A percentile compares a stretch with the other conserved stretches of the same genome.
These are phyloP conservation scores for Picea abies DNA, from an alignment of 83 land plant species.

Conservation along the genomic window DNA sequence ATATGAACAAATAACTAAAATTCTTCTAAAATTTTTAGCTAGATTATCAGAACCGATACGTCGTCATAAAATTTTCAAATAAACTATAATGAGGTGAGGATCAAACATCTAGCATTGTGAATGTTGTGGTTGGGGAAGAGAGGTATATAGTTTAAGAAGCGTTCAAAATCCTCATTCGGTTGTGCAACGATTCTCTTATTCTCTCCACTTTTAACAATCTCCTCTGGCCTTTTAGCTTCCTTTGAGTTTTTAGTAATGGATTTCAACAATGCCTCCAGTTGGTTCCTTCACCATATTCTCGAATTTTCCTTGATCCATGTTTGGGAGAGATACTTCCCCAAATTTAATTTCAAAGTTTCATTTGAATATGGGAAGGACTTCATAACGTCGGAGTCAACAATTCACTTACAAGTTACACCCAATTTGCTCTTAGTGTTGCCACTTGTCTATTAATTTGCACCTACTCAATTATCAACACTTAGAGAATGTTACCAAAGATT, in stretches of 20 bases:
- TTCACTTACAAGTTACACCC: too few species aligned
- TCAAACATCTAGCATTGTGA: conserved; percentile 11
- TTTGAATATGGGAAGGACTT: too few species aligned
- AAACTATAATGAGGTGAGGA: not conserved
- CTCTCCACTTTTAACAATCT: not conserved
- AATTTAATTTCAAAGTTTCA: too few species aligned
- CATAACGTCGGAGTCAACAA: too few species aligned
- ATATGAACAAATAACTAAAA: not conserved
- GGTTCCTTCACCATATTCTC: not conserved
- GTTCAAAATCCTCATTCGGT: conserved; percentile 14
- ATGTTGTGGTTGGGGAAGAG: conserved; percentile 19
- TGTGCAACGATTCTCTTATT: not conserved
- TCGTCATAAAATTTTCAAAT: not conserved
- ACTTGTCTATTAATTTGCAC: too few species aligned
- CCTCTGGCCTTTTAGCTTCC: too few species aligned
- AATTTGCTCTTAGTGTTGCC: too few species aligned
- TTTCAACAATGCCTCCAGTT: not conserved
- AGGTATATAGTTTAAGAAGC: conserved; percentile 23
- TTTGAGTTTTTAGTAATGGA: not conserved
- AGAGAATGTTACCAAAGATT: too few species aligned
- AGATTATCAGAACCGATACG: not conserved
- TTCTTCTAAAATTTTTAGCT: not conserved
- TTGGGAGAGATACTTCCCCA: not conserved
- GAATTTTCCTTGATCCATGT: not conserved
- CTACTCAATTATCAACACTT: too few species aligned